phyloP scores from a whole-genome alignment of 495 filamentous ascomycete genomes.

The Daldinia caldariorum region DNA sequence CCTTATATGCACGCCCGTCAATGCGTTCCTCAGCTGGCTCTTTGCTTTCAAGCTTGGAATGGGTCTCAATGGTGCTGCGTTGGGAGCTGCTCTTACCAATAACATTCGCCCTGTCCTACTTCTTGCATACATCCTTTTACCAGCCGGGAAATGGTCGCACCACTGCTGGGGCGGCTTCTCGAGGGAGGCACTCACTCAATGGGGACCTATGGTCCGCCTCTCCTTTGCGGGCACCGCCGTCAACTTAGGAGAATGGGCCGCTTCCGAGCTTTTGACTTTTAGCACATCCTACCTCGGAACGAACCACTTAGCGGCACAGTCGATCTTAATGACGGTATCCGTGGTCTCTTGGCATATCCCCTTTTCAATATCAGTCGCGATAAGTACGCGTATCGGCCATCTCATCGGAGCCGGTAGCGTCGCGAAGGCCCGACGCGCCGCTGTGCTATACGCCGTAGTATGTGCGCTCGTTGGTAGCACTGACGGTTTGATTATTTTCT shows the following conservation, averaged over 20 bases:
- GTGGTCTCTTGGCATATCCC: slow-evolving; percentile 73
- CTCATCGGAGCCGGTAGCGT: slow-evolving; percentile 63
- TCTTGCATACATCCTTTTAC: slow-evolving; percentile 57
- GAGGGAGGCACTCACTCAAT: slow-evolving; percentile 58
- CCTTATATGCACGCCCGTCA: slow-evolving; percentile 74
- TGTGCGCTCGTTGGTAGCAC: slow-evolving; percentile 46
- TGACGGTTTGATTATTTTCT: slow-evolving; percentile 49
- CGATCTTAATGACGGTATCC: slow-evolving; percentile 68
- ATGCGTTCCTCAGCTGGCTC: slow-evolving; percentile 77
- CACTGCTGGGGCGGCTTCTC: slow-evolving; percentile 68
- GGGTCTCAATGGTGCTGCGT: slow-evolving; percentile 69
- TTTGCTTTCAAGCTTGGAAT: slow-evolving; percentile 71
- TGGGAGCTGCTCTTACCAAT: slow-evolving; percentile 64
- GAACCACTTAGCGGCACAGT: slow-evolving; percentile 70
- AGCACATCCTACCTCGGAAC: slow-evolving; percentile 59
- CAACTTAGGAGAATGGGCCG: slow-evolving; percentile 66
- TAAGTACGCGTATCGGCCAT: slow-evolving; percentile 71
- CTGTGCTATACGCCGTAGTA: slow-evolving; percentile 47
- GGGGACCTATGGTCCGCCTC: slow-evolving; percentile 66
- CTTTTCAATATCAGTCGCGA: slow-evolving; percentile 71
- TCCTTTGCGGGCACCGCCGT: slow-evolving; percentile 67
- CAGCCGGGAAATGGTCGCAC: slow-evolving; percentile 52
- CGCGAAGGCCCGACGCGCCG: slow-evolving; percentile 46
- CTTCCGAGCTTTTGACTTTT: slow-evolving; percentile 67
- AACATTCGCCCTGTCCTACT: slow-evolving; percentile 63